Evolutionary conservation across 371 early-diverging fungal genomes (phyloP), one percentile per base, ranked within the genome.

Genomic region (Choanephora cucurbitarum): DNA sequence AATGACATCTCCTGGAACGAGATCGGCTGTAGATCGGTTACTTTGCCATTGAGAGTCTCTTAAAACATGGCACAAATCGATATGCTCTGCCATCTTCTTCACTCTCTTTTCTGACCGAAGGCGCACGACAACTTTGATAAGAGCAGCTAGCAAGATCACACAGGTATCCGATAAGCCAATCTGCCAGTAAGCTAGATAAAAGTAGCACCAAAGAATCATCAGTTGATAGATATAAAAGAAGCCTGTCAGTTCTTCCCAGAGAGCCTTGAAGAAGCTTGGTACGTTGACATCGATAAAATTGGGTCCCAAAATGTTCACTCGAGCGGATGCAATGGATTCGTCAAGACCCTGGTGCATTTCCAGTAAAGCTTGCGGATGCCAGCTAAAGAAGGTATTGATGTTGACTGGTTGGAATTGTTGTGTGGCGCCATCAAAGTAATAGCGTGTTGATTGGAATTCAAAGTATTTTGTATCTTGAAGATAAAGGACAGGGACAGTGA

Each of bases 211-310:
- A 31, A 91, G 64, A 23, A 83, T 76, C 67, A 86, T 77, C 19
- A 87, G 44, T 69, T 91, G 90, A 68, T 88, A 91, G n/a, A 90
- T 67, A 60, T 91, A 91, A 62, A 91, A 90, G 64, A 86, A 79
- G 8, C 81, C 79, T 15, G 80, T 75, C 49, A 88, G 74, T 34
- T 89, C 90, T 59, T 80, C 73, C 57, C 60, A 73, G 17, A 86
- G 48, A 0, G 83, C 88, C 15, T 50, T 37, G n/a, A 59, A 32
- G 46, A 86, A 74, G 37, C 66, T 50, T 24, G 81, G 81, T 21
- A 88, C 78, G 3, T 65, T 43, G 2, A 85, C 85, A 14, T 70
- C 67, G 44, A 91, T 86, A 55, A 80, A 82, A 64, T 91, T 91
- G 4, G 80, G 79, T 0, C 91, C 91, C 13, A 80, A 44, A 0